A percentile compares a stretch with the other conserved stretches of the same genome.
Evolutionary conservation across 2,329 filamentous ascomycete species (phyloP).

Genomic region (Hypoxylon sp.): DNA sequence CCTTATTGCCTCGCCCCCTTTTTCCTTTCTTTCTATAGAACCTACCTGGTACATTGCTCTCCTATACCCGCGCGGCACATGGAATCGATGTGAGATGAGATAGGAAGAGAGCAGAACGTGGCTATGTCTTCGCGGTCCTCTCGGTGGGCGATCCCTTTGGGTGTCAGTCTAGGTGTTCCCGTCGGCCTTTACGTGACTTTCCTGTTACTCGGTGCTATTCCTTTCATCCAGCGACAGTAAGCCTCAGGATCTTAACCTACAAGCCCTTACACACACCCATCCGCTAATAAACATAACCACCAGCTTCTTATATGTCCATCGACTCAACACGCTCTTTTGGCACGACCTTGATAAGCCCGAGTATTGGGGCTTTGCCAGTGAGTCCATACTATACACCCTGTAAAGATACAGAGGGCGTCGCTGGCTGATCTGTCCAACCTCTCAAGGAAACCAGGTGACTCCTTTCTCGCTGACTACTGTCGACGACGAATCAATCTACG

Average conservation of each 20-base stretch:
- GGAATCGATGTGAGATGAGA: background rate
- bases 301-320: slow-evolving; percentile 85
- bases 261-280: background rate
- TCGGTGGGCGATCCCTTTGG: slow-evolving; percentile 48
- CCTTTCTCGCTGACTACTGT: slow-evolving; percentile 79
- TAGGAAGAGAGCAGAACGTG: background rate
- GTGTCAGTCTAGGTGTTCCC: slow-evolving; percentile 64
- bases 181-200: slow-evolving; percentile 72
- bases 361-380: slow-evolving; percentile 85
- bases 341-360: slow-evolving; percentile 79
- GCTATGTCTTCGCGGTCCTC: slow-evolving; percentile 44
- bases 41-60: no score
- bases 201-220: slow-evolving; percentile 70
- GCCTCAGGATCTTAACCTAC: slow-evolving; percentile 38
- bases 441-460: slow-evolving; percentile 81
- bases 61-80: no score
- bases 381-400: slow-evolving; percentile 40
- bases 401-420: slow-evolving; percentile 23
- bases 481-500: slow-evolving; percentile 81
- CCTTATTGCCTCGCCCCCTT: background rate
- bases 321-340: slow-evolving; percentile 75
- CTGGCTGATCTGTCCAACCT: slow-evolving; percentile 27
- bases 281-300: slow-evolving; percentile 2
- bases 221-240: slow-evolving; percentile 82
- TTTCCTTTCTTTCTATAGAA: background rate